These are phyloP conservation scores for Passiflora organensis DNA, from an alignment of 345 rosid species.

Conservation along the genomic window DNA sequence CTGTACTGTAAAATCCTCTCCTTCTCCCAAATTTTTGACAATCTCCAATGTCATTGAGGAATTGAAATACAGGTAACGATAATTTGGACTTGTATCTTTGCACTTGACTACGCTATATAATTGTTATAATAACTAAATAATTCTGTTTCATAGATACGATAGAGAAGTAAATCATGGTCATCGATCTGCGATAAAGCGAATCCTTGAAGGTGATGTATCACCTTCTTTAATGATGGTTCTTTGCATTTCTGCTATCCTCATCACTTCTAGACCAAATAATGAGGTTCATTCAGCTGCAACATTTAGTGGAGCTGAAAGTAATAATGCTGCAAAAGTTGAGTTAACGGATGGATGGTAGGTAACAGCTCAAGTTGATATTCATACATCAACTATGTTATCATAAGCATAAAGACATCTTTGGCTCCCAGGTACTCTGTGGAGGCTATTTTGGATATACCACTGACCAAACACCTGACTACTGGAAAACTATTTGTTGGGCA, in stretches of 20 bases:
- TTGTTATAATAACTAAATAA: conserved; percentile 12
- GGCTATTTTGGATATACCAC: conserved; percentile 59
- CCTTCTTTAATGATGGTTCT: conserved; percentile 74
- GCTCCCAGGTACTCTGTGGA: conserved; percentile 67
- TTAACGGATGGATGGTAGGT: conserved; percentile 95
- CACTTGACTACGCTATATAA: conserved; percentile 10
- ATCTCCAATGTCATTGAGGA: conserved; percentile 79
- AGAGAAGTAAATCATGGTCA: conserved; percentile 92
- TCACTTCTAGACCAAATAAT: conserved; percentile 24
- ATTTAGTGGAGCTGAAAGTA: conserved; percentile 33
- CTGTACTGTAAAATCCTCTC: conserved; percentile 43
- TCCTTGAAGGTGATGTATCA: conserved; percentile 77
- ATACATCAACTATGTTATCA: conserved; percentile 5
- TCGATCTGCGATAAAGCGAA: conserved; percentile 78
- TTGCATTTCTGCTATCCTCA: conserved; percentile 57
- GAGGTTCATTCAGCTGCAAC: conserved; percentile 26
- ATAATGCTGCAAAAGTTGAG: conserved; percentile 50
- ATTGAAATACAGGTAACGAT: conserved; percentile 76
- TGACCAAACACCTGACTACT: conserved; percentile 56
- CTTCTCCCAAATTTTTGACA: conserved; percentile 59
- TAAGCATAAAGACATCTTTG: conserved; percentile 17
- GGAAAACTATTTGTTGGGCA: conserved; percentile 84
- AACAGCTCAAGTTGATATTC: conserved; percentile 12
- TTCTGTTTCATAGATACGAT: conserved; percentile 57
- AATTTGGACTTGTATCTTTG: conserved; percentile 11